Evolutionary conservation across 306 rosid genomes (phyloP), one percentile per base, ranked within the genome.

Genomic region (Trifolium dubium): DNA sequence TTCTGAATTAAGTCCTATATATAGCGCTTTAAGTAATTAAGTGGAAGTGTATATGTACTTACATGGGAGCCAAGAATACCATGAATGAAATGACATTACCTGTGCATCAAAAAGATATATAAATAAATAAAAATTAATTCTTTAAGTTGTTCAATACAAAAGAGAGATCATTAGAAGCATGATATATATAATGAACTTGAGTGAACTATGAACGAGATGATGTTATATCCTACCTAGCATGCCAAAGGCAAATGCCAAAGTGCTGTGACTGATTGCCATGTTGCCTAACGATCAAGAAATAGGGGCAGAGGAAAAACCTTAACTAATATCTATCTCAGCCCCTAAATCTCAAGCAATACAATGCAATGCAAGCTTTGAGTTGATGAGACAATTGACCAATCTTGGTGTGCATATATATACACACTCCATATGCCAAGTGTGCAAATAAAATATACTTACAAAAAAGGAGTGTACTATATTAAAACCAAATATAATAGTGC

Each of bases 61-160:
- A 94, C 97, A 87, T 39, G 29, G 99, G 97, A 77, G 99, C 95
- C 72, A 94, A 78, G 90, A 82, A 94, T 7, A 94, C 99, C 85
- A 94, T 13, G 89, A 89, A 69, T 14, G 99, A 94, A 37, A 94
- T 74, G 50, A 92, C 72, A 54, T 94, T 92, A 29, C 98, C 97
- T 94, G 53, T 60, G n/a, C 79, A 81, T 30, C 55, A 75, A 15
- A 66, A 11, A 31, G 69, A 34, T 23, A n/a, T n/a, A n/a, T n/a
- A 23, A 23, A 23, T 23, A 23, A 18, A 15, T 15, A 28, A 17
- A 28, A 11, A 58, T 58, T 3, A 41, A 35, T 49, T 8, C 39
- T 4, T 28, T 51, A 6, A 8, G 47, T 31, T 12, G 5, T 44
- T 44, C 15, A 44, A 44, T 44, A 44, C 15, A 44, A 44, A 23